Percentiles rank a stretch among this genome's conserved stretches.
Conservation (phyloP, 441 rosid genomes). For the Pelargonium fulgidum region DNA sequence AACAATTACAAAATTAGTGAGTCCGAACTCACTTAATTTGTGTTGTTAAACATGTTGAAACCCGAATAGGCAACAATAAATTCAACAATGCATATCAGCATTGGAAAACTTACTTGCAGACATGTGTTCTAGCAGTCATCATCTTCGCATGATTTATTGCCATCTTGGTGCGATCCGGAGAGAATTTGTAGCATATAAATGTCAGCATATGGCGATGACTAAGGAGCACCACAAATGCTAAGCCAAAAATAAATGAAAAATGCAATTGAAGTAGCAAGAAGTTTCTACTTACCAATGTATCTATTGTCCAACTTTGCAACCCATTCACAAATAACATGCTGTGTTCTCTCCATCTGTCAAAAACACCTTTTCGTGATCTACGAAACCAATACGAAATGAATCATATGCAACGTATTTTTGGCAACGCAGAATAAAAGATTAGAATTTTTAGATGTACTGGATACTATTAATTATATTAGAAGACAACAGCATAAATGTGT, state of each 20-base stretch:
- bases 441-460: conserved; percentile 27
- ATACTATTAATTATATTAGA: neutral
- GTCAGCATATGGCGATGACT: neutral
- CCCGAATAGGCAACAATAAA: no score
- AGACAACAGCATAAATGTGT: neutral
- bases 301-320: conserved; percentile 50
- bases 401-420: conserved; percentile 13
- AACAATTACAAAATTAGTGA: no score
- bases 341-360: conserved; percentile 49
- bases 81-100: neutral
- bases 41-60: no score
- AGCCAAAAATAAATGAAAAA: neutral
- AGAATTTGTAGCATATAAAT: neutral
- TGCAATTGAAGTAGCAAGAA: neutral
- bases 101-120: conserved; percentile 58
- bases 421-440: neutral
- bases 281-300: conserved; percentile 54
- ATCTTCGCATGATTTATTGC: conserved; percentile 64
- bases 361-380: conserved; percentile 81
- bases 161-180: conserved; percentile 68
- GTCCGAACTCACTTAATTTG: no score
- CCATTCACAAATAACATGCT: conserved; percentile 66
- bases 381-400: conserved; percentile 18
- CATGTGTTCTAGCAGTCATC: conserved; percentile 57
- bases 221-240: neutral